Evolutionary conservation across 345 rosid species (phyloP), one percentile per base, ranked within the genome.

Genomic region (Acer yangbiense): DNA sequence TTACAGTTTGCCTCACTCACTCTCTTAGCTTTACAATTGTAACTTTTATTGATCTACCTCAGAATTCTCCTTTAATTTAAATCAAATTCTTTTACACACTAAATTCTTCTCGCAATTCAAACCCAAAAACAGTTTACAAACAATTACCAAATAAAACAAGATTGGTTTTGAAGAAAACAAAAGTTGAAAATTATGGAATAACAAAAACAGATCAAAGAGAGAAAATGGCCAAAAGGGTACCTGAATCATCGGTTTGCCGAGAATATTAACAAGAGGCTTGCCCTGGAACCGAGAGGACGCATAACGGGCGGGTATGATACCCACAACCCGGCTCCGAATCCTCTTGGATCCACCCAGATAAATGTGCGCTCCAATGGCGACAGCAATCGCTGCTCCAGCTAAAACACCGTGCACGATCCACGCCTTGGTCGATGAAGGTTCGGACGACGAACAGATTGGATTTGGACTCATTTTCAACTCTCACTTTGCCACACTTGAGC

Each of bases 231-330:
- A 71, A 67, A 43, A 55, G 72, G 78, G 73, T 73, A 94, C 98
- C 97, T 96, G 98, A 82, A 96, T 96, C 99, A 96, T 96, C 85
- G 99, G 97, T 84, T 94, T 96, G 66, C 98, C 98, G 27, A 94
- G 89, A 85, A 96, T 94, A 63, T 82, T 69, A 67, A 90, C 95
- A 54, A 96, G 90, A 57, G 98, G 99, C 81, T 96, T 96, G 68
- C 99, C 98, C 77, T 89, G 82, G 79, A 96, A 92, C 21, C 98
- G 91, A 80, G 98, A 88, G 50, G 99, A 96, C 65, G 97, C 97
- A 76, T 77, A 96, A 57, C 99, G 93, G 23, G 98, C 98, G 46
- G 99, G 98, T n/a, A 96, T 94, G 44, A 96, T 88, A 5, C 99
- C 99, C 18, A 96, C 88, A 54, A 92, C 99, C 72, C 97, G 97